Conservation (phyloP, 441 rosid genomes). For the Syzygium malaccense region DNA sequence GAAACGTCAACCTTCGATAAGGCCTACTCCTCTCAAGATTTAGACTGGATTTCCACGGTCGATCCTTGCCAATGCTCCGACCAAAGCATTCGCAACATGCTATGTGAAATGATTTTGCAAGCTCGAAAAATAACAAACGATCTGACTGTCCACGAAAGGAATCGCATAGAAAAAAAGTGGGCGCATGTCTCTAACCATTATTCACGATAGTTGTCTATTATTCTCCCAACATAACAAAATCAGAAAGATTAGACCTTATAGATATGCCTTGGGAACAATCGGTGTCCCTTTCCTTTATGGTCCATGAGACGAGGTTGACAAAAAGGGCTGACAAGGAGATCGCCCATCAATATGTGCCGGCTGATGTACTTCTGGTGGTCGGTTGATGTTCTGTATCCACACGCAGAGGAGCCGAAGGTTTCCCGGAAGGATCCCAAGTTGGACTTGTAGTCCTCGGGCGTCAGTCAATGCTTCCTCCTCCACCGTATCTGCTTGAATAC, state of each 20-base stretch:
- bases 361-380: not conserved
- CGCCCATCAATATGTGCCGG: not conserved
- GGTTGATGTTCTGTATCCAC: not conserved
- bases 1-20: not conserved
- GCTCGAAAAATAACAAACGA: accelerated
- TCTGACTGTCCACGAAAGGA: not conserved
- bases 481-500: not conserved
- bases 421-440: not conserved
- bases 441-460: not conserved
- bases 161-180: not conserved
- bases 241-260: not conserved
- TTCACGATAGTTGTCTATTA: not conserved
- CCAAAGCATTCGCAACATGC: not conserved
- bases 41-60: not conserved
- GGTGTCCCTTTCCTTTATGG: not conserved
- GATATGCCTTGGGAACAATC: not conserved
- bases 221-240: not conserved
- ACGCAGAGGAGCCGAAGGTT: not conserved
- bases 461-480: not conserved
- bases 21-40: not conserved
- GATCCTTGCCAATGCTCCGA: not conserved
- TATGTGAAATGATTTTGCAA: not conserved
- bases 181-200: not conserved
- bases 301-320: not conserved
- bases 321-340: not conserved